Evolutionary conservation across 2,329 filamentous ascomycete species (phyloP), one percentile per base, ranked within the genome.

Genomic region (Huntiella abstrusa): DNA sequence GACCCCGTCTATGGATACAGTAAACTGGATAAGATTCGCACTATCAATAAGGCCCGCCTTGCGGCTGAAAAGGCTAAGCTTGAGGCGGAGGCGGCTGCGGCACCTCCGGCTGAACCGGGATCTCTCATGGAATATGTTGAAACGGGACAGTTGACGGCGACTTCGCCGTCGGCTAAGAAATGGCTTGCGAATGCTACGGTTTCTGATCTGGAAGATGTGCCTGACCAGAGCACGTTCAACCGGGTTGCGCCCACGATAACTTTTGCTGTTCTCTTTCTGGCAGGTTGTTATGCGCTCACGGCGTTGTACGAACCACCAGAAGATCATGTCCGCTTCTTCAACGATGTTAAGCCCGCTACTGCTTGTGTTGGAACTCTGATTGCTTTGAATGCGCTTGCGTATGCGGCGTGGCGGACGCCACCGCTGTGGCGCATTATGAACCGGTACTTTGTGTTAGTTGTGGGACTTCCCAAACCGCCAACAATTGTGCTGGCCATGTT

Each of bases 401-500:
- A 68, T 52, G 48, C 68, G 17, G 61, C 67, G 22, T 85, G 80
- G 77, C 70, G 69, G 53, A 53, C 75, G 8, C 79, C 80, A 41
- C 73, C 74, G 1, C 54, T 76, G 28, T 88, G 80, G 77, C 60
- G 63, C 10, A 44, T 75, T 12, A 61, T 85, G 53, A 87, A 84
- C 61, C 72, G 67, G 51, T 80, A 80, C 62, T 76, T 83, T 61
- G 64, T 81, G 36, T 59, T 78, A 33, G 64, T 77, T 6, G 68
- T 79, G 5, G 79, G 74, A 5, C 75, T 75, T 44, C 80, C 82
- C 6, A 69, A 69, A 51, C 69, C 80, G 3, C 49, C 74, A 15
- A 70, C 71, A 51, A 59, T 83, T 51, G 55, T 88, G 22, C 73
- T 74, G 33, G 73, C 74, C 53, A 63, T 73, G 43, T 83, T 86